These are phyloP conservation scores for Fusarium mundagurra DNA, from an alignment of 2,329 filamentous ascomycete genomes.

Conservation along the genomic window DNA sequence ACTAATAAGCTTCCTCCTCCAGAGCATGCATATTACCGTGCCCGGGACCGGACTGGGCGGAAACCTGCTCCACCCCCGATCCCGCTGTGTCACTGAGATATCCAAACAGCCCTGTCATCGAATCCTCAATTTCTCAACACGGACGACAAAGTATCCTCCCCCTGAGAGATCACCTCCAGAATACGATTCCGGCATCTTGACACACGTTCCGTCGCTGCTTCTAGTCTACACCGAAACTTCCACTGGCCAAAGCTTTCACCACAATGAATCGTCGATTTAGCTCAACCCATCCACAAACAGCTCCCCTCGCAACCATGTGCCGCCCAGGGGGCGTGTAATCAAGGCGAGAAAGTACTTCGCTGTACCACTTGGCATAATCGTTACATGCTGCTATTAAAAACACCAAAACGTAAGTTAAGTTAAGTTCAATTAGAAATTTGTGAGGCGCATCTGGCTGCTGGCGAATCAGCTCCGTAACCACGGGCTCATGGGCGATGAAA, in stretches of 20 bases:
- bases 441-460: background rate
- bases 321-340: constrained; percentile 27
- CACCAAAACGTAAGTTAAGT: background rate
- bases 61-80: constrained; percentile 16
- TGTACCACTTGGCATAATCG: constrained; percentile 7
- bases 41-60: constrained; percentile 39
- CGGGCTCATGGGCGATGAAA: constrained; percentile 35
- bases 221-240: constrained; percentile 23
- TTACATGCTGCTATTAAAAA: background rate
- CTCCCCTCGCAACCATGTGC: constrained; percentile 36
- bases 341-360: constrained; percentile 6
- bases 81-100: constrained; percentile 22
- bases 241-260: constrained; percentile 9
- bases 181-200: background rate
- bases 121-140: background rate
- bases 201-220: constrained; percentile 10
- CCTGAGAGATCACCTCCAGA: background rate
- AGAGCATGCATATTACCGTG: constrained; percentile 36
- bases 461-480: constrained; percentile 34
- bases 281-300: constrained; percentile 32
- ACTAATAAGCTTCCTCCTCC: constrained; percentile 37
- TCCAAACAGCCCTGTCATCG: constrained; percentile 6
- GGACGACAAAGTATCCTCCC: background rate
- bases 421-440: constrained; percentile 9
- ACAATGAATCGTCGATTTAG: constrained; percentile 27